Conservation (phyloP, 805 yeast species). For the Saccharomycopsis fibuligera region DNA sequence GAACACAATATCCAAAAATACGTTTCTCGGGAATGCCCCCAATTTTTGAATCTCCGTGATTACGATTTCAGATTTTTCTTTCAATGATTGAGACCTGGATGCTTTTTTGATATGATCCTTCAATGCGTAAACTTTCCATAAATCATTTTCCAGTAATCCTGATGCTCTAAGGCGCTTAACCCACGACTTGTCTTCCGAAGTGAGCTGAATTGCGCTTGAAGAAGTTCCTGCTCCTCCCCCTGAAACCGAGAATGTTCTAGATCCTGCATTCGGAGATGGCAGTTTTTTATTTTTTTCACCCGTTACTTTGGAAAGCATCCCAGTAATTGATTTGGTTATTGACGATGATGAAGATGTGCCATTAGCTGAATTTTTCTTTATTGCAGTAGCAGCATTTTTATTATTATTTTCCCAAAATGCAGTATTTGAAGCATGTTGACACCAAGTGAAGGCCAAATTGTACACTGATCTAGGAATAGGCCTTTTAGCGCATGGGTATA, state of each 20-base stretch:
- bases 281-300: background rate
- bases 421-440: slow-evolving; percentile 32
- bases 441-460: slow-evolving; percentile 65
- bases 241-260: background rate
- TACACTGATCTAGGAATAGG: slow-evolving; percentile 65
- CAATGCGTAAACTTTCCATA: slow-evolving; percentile 77
- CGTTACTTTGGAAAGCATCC: slow-evolving; percentile 13
- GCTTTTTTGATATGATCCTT: slow-evolving; percentile 62
- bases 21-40: slow-evolving; percentile 42
- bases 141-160: slow-evolving; percentile 66
- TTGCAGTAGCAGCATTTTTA: background rate
- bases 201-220: slow-evolving; percentile 38
- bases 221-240: background rate
- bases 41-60: slow-evolving; percentile 28
- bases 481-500: slow-evolving; percentile 60
- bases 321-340: slow-evolving; percentile 13
- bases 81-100: slow-evolving; percentile 32
- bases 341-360: background rate
- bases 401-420: slow-evolving; percentile 8
- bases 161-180: slow-evolving; percentile 60
- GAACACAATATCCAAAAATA: slow-evolving; percentile 41
- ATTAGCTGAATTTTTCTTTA: background rate
- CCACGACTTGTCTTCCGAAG: slow-evolving; percentile 67
- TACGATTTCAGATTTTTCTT: slow-evolving; percentile 19
- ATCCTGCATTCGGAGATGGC: background rate